Evolutionary conservation across 2,329 filamentous ascomycete genomes (phyloP).

Genomic region (Plenodomus biglobosus): DNA sequence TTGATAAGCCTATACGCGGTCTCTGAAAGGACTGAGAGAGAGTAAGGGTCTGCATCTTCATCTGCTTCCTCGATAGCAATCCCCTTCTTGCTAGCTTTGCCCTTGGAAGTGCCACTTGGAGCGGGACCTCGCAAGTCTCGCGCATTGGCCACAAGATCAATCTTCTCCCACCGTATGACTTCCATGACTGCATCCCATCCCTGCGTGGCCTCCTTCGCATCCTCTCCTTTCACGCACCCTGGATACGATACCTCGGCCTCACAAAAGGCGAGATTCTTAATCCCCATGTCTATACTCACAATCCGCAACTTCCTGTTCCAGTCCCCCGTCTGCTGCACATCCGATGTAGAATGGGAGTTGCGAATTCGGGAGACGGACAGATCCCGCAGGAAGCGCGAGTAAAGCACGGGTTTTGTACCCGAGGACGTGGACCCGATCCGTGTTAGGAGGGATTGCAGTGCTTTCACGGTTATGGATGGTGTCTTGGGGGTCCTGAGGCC

Average conservation of each 20-base stretch:
- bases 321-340: conserved; percentile 24
- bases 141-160: conserved; percentile 25
- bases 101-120: background rate
- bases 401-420: conserved; percentile 61
- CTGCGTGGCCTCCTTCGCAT: background rate
- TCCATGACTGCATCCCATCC: conserved; percentile 23
- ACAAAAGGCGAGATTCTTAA: conserved; percentile 77
- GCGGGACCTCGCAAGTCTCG: background rate
- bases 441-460: conserved; percentile 62
- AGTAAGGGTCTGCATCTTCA: conserved; percentile 48
- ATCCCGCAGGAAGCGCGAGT: conserved; percentile 53
- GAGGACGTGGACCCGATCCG: conserved; percentile 61
- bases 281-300: conserved; percentile 81
- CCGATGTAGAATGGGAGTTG: background rate
- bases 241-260: conserved; percentile 51
- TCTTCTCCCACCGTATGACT: conserved; percentile 34
- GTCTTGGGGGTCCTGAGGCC: conserved; percentile 6
- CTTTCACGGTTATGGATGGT: conserved; percentile 47
- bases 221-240: background rate
- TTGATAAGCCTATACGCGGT: conserved; percentile 59
- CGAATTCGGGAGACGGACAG: background rate
- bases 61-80: background rate
- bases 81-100: background rate
- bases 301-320: conserved; percentile 47
- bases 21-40: conserved; percentile 56